Evolutionary conservation across 2,329 filamentous ascomycete species (phyloP).

Genomic region (Gaeumannomyces tritici): DNA sequence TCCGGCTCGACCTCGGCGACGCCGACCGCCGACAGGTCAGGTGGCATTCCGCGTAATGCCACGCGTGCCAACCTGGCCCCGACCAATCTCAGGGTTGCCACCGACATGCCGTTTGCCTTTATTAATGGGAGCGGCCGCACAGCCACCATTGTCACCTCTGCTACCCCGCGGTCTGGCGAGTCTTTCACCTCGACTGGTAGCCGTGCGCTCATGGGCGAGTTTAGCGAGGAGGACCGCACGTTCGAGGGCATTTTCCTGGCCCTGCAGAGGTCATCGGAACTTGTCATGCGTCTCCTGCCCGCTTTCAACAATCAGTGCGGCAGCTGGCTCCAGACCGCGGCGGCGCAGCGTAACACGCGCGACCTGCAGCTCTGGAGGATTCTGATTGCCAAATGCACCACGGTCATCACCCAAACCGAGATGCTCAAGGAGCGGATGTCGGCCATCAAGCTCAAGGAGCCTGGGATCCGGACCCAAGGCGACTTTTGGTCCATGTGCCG

Average conservation of each 20-base stretch:
- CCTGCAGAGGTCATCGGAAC: constrained; percentile 62
- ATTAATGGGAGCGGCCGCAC: constrained; percentile 39
- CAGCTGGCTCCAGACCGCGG: constrained; percentile 52
- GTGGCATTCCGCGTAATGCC: constrained; percentile 24
- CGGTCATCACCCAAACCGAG: constrained; percentile 64
- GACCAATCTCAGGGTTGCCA: constrained; percentile 46
- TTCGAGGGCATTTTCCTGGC: constrained; percentile 79
- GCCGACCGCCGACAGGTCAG: constrained; percentile 39
- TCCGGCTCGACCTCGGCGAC: constrained; percentile 43
- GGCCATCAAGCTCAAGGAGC: constrained; percentile 76
- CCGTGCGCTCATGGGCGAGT: constrained; percentile 47
- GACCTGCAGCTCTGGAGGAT: constrained; percentile 57
- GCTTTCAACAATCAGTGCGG: constrained; percentile 58
- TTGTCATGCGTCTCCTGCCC: constrained; percentile 64
- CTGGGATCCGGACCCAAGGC: constrained; percentile 56
- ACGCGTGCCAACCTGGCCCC: constrained; percentile 28
- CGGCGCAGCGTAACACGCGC: constrained; percentile 42
- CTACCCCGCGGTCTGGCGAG: constrained; percentile 76
- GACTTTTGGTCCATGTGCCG: constrained; percentile 64
- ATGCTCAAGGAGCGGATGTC: constrained; percentile 64
- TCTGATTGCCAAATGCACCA: constrained; percentile 61
- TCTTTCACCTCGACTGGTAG: constrained; percentile 57
- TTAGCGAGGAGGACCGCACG: constrained; percentile 65
- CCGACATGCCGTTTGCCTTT: constrained; percentile 34
- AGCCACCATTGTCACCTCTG: constrained; percentile 38